These are phyloP conservation scores for Leccinum imitatum DNA, from an alignment of 768 basidiomycete species.

Conservation along the genomic window DNA sequence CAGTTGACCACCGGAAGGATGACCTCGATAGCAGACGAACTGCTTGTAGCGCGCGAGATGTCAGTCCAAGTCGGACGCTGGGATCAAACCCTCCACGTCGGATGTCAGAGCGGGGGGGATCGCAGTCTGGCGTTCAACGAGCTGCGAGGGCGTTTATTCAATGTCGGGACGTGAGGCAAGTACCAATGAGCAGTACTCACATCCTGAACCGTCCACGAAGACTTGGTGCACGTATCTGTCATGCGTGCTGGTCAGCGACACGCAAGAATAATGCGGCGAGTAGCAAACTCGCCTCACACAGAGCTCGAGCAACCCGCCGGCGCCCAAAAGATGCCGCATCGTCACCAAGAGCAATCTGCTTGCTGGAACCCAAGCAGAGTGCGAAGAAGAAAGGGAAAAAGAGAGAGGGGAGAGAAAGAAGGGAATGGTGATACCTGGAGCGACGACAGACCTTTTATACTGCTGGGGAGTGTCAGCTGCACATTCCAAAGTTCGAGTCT, in stretches of 20 bases:
- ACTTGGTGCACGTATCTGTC: neutral
- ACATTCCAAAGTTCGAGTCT: neutral
- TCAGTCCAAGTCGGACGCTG: neutral
- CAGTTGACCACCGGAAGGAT: neutral
- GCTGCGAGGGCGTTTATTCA: neutral
- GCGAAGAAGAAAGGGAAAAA: neutral
- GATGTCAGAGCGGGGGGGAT: neutral
- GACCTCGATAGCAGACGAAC: no score
- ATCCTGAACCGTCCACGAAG: conserved; percentile 50
- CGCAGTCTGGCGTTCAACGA: conserved; percentile 53
- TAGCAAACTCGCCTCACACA: neutral
- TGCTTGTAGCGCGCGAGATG: neutral
- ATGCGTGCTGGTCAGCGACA: neutral
- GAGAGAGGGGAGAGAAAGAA: neutral
- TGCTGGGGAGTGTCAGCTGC: neutral
- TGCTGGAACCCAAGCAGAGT: neutral
- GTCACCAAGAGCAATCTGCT: neutral
- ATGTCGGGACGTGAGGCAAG: neutral
- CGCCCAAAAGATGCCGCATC: neutral
- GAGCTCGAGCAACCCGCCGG: neutral
- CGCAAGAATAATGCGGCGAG: neutral
- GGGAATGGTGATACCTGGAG: neutral
- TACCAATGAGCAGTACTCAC: conserved; percentile 27
- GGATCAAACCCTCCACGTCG: neutral
- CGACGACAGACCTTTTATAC: neutral